A percentile compares a stretch with the other conserved stretches of the same genome.
Conservation (phyloP, 148 eudicot species). For the Chenopodium formosanum region DNA sequence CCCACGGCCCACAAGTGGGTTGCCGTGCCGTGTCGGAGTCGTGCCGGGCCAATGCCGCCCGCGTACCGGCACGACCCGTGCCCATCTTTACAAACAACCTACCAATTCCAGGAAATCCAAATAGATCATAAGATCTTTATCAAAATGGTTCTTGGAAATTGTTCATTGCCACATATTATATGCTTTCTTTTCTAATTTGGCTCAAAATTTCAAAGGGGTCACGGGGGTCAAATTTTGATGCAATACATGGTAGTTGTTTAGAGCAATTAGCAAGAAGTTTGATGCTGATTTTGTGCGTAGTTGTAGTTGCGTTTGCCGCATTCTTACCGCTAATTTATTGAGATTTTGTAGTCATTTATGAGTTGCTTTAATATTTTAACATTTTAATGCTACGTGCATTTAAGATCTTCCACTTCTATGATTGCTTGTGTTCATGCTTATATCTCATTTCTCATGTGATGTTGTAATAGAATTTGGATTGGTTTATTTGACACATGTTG, state of each 20-base stretch:
- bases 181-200: background rate
- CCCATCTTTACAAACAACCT: no score
- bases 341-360: background rate
- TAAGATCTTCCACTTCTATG: background rate
- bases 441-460: background rate
- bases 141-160: constrained; percentile 7
- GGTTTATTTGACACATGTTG: background rate
- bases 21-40: no score
- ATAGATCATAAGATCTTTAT: background rate
- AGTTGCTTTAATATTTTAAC: background rate
- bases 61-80: no score
- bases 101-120: no score
- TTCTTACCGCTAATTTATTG: background rate
- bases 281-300: constrained; percentile 4
- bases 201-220: background rate
- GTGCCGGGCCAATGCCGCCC: no score
- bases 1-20: no score
- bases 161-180: background rate
- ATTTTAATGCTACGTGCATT: background rate
- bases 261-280: background rate
- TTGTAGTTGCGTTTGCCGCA: background rate
- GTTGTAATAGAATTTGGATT: background rate
- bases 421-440: background rate
- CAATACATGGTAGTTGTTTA: constrained; percentile 1
- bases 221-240: no score